Percentiles rank a stretch among this genome's conserved stretches.
Evolutionary conservation across 805 yeast species (phyloP).

Genomic region (Cyberlindnera meyerae): DNA sequence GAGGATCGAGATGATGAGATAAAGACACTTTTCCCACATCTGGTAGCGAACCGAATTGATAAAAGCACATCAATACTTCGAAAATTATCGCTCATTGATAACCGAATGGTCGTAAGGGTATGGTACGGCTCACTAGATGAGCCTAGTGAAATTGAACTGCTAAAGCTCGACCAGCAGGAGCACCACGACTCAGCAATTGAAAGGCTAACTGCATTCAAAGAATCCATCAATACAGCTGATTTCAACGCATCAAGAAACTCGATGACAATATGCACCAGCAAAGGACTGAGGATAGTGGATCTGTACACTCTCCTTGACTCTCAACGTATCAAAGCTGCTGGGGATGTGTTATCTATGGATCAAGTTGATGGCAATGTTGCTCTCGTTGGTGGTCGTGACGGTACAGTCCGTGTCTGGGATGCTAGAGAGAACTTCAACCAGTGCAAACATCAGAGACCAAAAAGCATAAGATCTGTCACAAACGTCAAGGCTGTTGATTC

Average conservation of each 20-base stretch:
- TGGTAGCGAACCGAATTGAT: slow-evolving; percentile 9
- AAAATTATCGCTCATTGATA: background rate
- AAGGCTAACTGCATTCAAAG: slow-evolving; percentile 2
- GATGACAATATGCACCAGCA: slow-evolving; percentile 9
- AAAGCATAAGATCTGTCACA: slow-evolving; percentile 10
- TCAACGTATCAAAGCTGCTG: slow-evolving; percentile 1
- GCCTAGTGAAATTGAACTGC: slow-evolving; percentile 16
- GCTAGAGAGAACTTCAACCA: slow-evolving; percentile 5
- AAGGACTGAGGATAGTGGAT: background rate
- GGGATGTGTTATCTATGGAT: slow-evolving; percentile 20
- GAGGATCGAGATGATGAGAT: background rate
- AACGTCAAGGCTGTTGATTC: slow-evolving; percentile 6
- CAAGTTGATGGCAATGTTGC: slow-evolving; percentile 1
- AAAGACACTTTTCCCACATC: background rate
- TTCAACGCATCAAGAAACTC: slow-evolving; percentile 1
- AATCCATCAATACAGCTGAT: slow-evolving; percentile 12
- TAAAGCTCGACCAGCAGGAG: no score
- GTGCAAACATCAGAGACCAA: background rate
- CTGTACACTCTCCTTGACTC: background rate
- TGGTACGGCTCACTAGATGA: slow-evolving; percentile 23
- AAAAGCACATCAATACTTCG: slow-evolving; percentile 13
- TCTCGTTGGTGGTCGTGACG: slow-evolving; percentile 20
- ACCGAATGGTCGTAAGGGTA: slow-evolving; percentile 8
- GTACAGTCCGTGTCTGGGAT: slow-evolving; percentile 17
- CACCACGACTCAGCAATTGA: no score